Base-by-base conservation (phyloP, 2,329 filamentous ascomycete species). In the Pleomassaria siparia region DNA sequence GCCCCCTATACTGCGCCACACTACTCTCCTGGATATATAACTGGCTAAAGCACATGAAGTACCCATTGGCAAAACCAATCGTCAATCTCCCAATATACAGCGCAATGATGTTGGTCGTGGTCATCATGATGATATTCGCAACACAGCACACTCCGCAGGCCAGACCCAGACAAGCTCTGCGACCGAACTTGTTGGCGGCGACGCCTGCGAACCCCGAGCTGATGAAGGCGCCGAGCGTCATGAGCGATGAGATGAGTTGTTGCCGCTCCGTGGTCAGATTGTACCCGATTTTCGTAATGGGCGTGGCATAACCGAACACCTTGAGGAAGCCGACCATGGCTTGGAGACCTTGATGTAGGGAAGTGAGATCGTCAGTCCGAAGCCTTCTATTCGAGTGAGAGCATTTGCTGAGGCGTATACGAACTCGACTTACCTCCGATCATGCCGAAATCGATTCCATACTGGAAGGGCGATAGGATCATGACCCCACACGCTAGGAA, bases 101-200 rank as follows among this genome's bases (percentile, higher is more conserved):
- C 1, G 74, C 78, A 13, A 72, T 77, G 29, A 84, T 80, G 46
- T 70, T 62, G 6, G 71, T 74, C 0, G 78, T 81, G 2, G 75
- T 72, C 78, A 83, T 82, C 80, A 83, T 83, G 56, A 82, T 72
- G 15, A 81, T 67, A 51, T 82, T 82, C 13, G 79, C 71, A 3
- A 78, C 64, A 51, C 70, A 73, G 53, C 78, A 80, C 8, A 79
- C 62, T 1, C 76, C n/a, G 46, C 76, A 78, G 2, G 78, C 79
- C 3, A 72, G 39, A 62, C 72, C 77, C 12, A 81, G 66, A 43
- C 74, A 75, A 1, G 57, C 25, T 43, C 74, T 75, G 4, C 77
- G 73, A 10, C 77, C 76, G 20, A 79, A 54, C 37, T 63, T 72
- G 40, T 60, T 65, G 0, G 72, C 74, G 35, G 72, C 66, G 7